Evolutionary conservation across 768 basidiomycete species (phyloP).

Genomic region (Mycena venus): DNA sequence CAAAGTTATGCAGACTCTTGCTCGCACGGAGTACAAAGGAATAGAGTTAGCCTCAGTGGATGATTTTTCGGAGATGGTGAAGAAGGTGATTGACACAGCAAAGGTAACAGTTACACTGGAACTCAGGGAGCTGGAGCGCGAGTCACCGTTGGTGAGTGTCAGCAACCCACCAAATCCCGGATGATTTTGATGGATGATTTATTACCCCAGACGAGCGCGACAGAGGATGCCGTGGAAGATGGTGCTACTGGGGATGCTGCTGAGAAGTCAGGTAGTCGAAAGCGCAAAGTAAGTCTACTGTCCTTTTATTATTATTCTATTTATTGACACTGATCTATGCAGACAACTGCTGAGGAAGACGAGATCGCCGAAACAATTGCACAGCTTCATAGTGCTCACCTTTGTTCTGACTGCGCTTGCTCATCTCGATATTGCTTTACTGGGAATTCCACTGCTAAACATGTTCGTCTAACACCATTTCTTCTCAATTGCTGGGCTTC

Average conservation of each 20-base stretch:
- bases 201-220: no score
- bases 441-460: no score
- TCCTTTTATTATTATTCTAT: background rate
- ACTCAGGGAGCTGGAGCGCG: background rate
- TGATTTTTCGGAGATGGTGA: no score
- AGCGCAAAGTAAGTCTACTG: background rate
- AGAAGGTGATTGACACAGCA: no score
- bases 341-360: background rate
- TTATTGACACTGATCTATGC: background rate
- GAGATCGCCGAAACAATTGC: background rate
- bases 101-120: no score
- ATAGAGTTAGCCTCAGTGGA: background rate
- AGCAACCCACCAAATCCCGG: background rate
- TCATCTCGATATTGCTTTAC: no score
- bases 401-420: no score
- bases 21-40: background rate
- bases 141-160: background rate
- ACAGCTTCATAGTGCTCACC: background rate
- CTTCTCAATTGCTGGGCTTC: no score
- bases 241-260: background rate
- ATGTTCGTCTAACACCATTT: no score
- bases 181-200: background rate
- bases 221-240: background rate
- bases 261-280: no score
- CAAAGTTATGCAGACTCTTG: background rate